These are phyloP conservation scores for Andalucia godoyi DNA, from an alignment of 78 protist species.

Conservation along the genomic window DNA sequence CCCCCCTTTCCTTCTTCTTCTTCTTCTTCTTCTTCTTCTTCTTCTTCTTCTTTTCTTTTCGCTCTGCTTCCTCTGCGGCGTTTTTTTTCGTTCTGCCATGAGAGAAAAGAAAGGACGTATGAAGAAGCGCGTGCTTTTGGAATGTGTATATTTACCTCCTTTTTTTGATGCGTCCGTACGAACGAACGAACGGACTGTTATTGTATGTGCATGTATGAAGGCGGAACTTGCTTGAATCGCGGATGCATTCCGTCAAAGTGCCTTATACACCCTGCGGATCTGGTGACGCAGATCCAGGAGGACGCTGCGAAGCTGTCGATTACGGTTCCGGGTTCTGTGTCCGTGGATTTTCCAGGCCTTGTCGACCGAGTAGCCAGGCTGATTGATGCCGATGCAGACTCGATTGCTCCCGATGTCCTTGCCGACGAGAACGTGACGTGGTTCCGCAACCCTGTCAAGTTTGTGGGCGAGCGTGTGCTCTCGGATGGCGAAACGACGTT, in stretches of 20 bases:
- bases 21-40: no score
- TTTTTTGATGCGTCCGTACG: no score
- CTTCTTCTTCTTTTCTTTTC: no score
- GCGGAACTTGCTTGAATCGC: neutral
- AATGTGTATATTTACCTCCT: no score
- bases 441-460: neutral
- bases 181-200: no score
- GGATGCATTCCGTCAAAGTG: neutral
- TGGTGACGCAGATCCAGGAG: neutral
- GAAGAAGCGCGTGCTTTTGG: no score
- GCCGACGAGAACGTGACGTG: neutral
- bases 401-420: neutral
- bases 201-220: neutral
- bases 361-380: neutral
- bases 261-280: neutral
- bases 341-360: neutral
- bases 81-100: no score
- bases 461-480: neutral
- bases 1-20: no score
- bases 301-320: no score
- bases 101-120: no score
- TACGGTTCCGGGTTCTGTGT: neutral
- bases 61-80: no score
- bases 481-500: neutral
- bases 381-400: neutral